Evolutionary conservation across 2,329 filamentous ascomycete species (phyloP).

Genomic region (Grosmannia serpens): DNA sequence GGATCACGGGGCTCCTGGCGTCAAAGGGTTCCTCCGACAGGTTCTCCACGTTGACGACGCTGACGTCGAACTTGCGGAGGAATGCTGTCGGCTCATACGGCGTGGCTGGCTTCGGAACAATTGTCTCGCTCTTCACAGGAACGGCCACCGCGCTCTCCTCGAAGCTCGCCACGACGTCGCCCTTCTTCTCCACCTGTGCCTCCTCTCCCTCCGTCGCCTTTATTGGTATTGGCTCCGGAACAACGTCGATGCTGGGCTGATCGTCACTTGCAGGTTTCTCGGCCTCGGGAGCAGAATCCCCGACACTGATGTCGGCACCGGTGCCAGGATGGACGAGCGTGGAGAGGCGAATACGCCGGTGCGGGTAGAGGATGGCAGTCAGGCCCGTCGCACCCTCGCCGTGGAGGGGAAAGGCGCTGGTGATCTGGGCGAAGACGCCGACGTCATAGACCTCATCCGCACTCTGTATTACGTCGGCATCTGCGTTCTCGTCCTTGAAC

Average conservation of each 20-base stretch:
- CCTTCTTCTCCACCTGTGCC: constrained; percentile 55
- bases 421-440: constrained; percentile 95
- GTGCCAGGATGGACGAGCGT: constrained; percentile 59
- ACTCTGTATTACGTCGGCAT: constrained; percentile 86
- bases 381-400: constrained; percentile 74
- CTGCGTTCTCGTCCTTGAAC: constrained; percentile 90
- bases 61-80: constrained; percentile 82
- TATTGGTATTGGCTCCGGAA: constrained; percentile 48
- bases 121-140: constrained; percentile 34
- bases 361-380: constrained; percentile 91
- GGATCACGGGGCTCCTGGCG: constrained; percentile 77
- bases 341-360: constrained; percentile 85
- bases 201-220: constrained; percentile 41
- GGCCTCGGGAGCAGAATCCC: constrained; percentile 29
- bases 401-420: constrained; percentile 83
- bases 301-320: background rate
- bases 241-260: constrained; percentile 23
- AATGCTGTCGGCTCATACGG: constrained; percentile 80
- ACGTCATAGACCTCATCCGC: constrained; percentile 88
- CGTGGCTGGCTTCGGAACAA: background rate
- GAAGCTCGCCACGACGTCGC: constrained; percentile 93
- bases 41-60: constrained; percentile 91
- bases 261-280: constrained; percentile 19
- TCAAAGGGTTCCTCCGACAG: constrained; percentile 80
- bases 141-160: constrained; percentile 63